Base-by-base conservation (phyloP, 2,329 filamentous ascomycete species). In the Pyrenophora tritici-repentis region DNA sequence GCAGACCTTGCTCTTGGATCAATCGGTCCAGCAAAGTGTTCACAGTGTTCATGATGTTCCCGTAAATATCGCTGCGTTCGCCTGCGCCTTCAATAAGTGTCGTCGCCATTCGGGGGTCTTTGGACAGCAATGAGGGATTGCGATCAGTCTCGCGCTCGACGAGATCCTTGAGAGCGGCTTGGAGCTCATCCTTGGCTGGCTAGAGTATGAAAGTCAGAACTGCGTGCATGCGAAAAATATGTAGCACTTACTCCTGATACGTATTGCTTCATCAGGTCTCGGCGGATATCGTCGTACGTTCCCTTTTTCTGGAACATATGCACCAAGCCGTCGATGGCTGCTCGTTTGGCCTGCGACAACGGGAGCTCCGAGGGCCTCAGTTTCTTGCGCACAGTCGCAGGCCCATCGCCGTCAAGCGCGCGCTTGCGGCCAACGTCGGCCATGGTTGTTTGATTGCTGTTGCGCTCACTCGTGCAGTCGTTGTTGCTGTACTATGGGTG, bases 221-320 rank as follows among this genome's bases (percentile, higher is more conserved):
- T 36, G 13, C 50, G 17, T 10, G 24, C 5, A 0, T 5, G 51
- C 13, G 49, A 80, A 52, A 79, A 8, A 17, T 49, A 20, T 4
- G 10, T 26, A 10, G 50, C 18, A 62, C 82, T 50, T 81, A 90
- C 88, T 61, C 85, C 86, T 24, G 83, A 81, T 65, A 86, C 84
- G 61, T 90, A 90, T 50, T 89, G 86, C 38, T 88, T 84, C 83
- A 89, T 91, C 9, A 90, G 81, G 63, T 89, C 83, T 69, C 91
- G 92, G 55, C 89, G 85, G 57, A 92, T 83, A 12, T 82, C 78
- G 73, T 94, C 90, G 67, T 92, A 94, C 50, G 88, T 88, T 54
- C 90, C 90, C 73, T 90, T 91, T 76, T 92, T 93, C 75, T 92
- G 92, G 77, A 92, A 93, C 9, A 83, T 87, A 67, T 90, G 86